Base-by-base conservation (phyloP, 768 basidiomycete genomes). In the Fibroporia radiculosa region DNA sequence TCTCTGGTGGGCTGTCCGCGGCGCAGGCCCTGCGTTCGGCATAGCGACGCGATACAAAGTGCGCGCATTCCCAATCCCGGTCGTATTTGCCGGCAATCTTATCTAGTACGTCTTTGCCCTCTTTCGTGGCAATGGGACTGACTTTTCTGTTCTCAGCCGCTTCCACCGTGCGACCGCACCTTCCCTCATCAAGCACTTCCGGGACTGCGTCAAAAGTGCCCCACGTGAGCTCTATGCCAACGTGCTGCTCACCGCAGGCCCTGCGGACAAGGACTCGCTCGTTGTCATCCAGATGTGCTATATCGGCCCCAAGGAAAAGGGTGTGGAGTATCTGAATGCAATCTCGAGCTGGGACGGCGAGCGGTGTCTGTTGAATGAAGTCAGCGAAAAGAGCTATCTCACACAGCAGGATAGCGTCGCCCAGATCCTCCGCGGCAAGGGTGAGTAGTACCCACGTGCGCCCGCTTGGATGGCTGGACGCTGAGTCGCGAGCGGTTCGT, bases 231-330 rank as follows among this genome's bases (percentile, higher is more conserved):
- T 93, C 14, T 96, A 96, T 60, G 84, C 88, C 28, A 95, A 93
- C 58, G 77, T 91, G 26, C 76, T 95, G 43, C 74, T 95, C 44
- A 95, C 93, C 2, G 92, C 93, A 0, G 92, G 93, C 6, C 90
- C 91, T 3, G 80, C 77, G 8, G 80, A 80, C 40, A 75, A 85
- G 52, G 86, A 88, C 52, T 92, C 88, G 13, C 77, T 96, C 34
- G 77, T 92, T 47, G 87, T 93, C 28, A 79, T 96, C 40, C 93
- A 96, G 61, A 84, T 95, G 66, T 96, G 93, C 64, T 95, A 83
- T 60, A 63, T 89, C 33, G 93, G 93, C 0, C 70, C 80, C 0
- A 75, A 78, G 51, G 78, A 84, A 48, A 77, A 82, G 51, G 81
- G 80, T 0, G 77, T 81, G 2, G 80, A 82, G 57, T 88, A 88